Conservation (phyloP, 495 filamentous ascomycete genomes). For the Talaromyces adpressus region DNA sequence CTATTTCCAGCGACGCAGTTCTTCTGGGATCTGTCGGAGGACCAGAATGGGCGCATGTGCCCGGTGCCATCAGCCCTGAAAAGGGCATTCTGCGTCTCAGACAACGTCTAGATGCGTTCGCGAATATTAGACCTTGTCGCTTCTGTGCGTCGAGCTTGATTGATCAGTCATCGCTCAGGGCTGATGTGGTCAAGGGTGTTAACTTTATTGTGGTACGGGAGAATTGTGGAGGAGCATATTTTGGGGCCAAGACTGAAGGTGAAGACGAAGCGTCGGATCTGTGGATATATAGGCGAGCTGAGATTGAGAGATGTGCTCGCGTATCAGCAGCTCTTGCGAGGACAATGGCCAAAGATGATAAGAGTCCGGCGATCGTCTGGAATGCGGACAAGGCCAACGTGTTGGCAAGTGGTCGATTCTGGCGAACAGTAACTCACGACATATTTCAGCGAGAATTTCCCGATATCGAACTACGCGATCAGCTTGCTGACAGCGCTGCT, state of each 20-base stretch:
- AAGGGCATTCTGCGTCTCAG: conserved; percentile 27
- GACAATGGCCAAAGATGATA: conserved; percentile 68
- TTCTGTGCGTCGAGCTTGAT: conserved; percentile 75
- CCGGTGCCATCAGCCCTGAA: conserved; percentile 32
- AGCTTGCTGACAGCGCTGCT: conserved; percentile 52
- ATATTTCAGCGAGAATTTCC: conserved; percentile 71
- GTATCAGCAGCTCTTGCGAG: conserved; percentile 76
- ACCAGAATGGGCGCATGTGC: conserved; percentile 24
- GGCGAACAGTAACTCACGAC: conserved; percentile 61
- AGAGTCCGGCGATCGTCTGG: conserved; percentile 69
- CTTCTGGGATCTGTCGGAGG: conserved; percentile 34
- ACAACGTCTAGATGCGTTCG: conserved; percentile 61
- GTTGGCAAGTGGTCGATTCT: conserved; percentile 90
- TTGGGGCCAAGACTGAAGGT: conserved; percentile 42
- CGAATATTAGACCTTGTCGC: conserved; percentile 82
- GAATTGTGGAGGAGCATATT: conserved; percentile 63
- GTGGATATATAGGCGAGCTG: conserved; percentile 80
- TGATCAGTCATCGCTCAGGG: conserved; percentile 64
- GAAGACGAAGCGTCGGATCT: conserved; percentile 73
- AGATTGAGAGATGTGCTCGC: conserved; percentile 82
- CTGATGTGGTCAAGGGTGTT: conserved; percentile 39
- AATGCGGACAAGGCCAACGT: conserved; percentile 89
- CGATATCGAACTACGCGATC: conserved; percentile 71
- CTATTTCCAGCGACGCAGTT: conserved; percentile 28
- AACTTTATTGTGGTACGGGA: conserved; percentile 84